A percentile compares a stretch with the other conserved stretches of the same genome.
Conservation (phyloP, 192 early-diverging fungal species). For the Coemansia erecta region DNA sequence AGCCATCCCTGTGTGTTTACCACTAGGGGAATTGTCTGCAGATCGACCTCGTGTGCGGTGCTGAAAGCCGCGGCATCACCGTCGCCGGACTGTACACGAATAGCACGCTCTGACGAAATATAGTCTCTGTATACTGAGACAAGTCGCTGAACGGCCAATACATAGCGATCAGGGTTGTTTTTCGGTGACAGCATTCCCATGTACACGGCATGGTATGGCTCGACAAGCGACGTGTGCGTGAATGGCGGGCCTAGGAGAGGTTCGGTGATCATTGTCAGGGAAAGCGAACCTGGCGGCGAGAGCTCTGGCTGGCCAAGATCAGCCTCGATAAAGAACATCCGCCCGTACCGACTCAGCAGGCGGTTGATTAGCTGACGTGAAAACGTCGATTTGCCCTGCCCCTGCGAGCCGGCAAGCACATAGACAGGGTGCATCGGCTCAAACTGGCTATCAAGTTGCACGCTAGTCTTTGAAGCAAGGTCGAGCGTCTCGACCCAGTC, state of each 20-base stretch:
- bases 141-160: constrained; percentile 64
- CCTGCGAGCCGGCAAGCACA: constrained; percentile 73
- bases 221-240: constrained; percentile 59
- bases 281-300: constrained; percentile 73
- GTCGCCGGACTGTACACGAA: constrained; percentile 2
- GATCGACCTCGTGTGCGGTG: constrained; percentile 16
- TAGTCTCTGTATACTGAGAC: constrained; percentile 58
- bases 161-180: constrained; percentile 80
- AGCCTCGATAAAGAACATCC: constrained; percentile 83
- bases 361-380: constrained; percentile 74
- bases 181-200: constrained; percentile 75
- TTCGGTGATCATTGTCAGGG: constrained; percentile 66
- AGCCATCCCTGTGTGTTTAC: constrained; percentile 96
- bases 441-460: constrained; percentile 35
- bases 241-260: constrained; percentile 87
- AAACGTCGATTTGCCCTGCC: constrained; percentile 90
- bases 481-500: constrained; percentile 41
- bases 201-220: constrained; percentile 67
- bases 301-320: constrained; percentile 94
- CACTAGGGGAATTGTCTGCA: constrained; percentile 70
- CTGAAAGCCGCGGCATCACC: background rate
- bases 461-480: constrained; percentile 15
- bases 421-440: constrained; percentile 52
- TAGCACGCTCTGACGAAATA: constrained; percentile 3
- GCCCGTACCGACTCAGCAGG: constrained; percentile 63